Conservation (phyloP, 2,329 filamentous ascomycete species). For the Penicillium janthinellum region DNA sequence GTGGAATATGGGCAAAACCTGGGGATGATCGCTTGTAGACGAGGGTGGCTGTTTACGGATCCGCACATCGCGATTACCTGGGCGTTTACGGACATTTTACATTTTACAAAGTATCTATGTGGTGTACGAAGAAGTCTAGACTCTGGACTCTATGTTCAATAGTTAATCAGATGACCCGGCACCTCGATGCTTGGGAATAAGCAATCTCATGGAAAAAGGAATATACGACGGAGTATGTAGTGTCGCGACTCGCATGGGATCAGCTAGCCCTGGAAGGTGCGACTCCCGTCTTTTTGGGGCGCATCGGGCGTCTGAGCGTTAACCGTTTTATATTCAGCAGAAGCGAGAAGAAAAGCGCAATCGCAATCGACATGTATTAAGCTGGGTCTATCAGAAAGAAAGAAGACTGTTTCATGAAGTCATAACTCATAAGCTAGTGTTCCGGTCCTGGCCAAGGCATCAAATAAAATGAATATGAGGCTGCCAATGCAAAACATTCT, state of each 20-base stretch:
- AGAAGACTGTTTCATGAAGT: not conserved
- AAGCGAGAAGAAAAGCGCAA: not conserved
- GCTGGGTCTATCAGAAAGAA: not conserved
- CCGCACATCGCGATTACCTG: not conserved
- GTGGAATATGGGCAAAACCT: not conserved
- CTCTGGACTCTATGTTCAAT: no score
- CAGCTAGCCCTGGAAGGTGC: not conserved
- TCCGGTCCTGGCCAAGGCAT: no score
- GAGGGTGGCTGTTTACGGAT: not conserved
- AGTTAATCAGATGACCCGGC: not conserved
- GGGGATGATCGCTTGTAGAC: not conserved
- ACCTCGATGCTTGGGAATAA: not conserved
- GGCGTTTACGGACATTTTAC: no score
- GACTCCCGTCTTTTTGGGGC: not conserved
- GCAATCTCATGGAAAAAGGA: not conserved
- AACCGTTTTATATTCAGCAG: not conserved
- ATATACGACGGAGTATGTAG: not conserved
- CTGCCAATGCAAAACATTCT: not conserved
- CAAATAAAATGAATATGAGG: not conserved
- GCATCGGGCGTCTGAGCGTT: slow-evolving; percentile 1
- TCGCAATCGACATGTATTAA: not conserved
- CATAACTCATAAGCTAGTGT: not conserved
- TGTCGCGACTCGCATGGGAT: not conserved
- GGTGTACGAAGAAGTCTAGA: no score
- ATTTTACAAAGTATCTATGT: no score